A percentile compares a stretch with the other conserved stretches of the same genome.
These are phyloP conservation scores for Chlamydomonas incerta DNA, from an alignment of 139 green algal species.

Conservation along the genomic window DNA sequence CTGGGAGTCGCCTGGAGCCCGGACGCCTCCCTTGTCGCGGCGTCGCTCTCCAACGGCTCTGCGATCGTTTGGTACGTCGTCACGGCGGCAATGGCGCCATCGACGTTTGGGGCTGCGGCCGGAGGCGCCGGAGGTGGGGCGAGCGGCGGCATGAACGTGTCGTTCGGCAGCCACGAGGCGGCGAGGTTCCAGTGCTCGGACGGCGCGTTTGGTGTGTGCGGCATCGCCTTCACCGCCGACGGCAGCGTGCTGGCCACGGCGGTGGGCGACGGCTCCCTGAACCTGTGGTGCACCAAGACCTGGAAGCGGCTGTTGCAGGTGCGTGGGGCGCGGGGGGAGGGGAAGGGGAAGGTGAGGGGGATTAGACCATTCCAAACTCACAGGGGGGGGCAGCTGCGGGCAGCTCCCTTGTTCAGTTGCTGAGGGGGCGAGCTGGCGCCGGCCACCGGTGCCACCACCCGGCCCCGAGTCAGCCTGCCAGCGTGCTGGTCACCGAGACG, in stretches of 20 bases:
- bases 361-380: too few relatives aligned
- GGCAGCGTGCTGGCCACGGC: neutral
- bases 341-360: neutral
- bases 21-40: neutral
- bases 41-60: conserved; percentile 9
- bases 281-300: neutral
- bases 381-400: too few relatives aligned
- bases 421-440: too few relatives aligned
- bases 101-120: neutral
- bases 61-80: conserved; percentile 8
- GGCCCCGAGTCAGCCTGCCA: too few relatives aligned
- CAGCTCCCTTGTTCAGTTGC: too few relatives aligned
- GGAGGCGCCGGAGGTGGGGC: too few relatives aligned
- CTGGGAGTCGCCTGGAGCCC: conserved; percentile 21
- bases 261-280: neutral
- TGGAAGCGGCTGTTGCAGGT: neutral
- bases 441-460: too few relatives aligned
- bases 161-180: neutral
- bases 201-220: neutral
- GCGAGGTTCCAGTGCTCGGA: neutral
- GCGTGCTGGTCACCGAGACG: too few relatives aligned
- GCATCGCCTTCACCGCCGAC: neutral
- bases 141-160: neutral
- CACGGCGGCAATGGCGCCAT: neutral
- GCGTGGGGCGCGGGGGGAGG: too few relatives aligned